Evolutionary conservation across 768 basidiomycete genomes (phyloP), one percentile per base, ranked within the genome.

Genomic region (Russula lepida): DNA sequence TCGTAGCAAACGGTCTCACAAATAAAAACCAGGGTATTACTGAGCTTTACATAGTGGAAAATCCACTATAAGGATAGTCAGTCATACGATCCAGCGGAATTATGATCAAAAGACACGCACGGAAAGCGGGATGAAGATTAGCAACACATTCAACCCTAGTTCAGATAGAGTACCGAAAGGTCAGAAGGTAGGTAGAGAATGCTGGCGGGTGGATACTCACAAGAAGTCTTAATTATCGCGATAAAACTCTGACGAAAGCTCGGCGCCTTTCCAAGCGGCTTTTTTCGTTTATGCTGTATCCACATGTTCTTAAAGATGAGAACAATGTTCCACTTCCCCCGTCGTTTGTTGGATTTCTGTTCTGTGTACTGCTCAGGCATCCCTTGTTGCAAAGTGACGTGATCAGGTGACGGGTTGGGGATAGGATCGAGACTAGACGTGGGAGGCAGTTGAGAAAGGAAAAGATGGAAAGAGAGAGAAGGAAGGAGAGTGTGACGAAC

Each of bases 91-190:
- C 46, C 3, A 44, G 48, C 11, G 56, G 46, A 25, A 46, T 44
- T 19, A 61, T 51, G 35, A 8, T 27, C 6, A 49, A 49, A 9
- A 19, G 35, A 11, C 5, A 69, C 79, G 51, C 70, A 82, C 88
- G 1, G 88, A 85, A 64, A 89, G 67, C 2, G 88, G 88, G 28
- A 90, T 89, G 68, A 79, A 89, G 9, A 86, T 64, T 0, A 89
- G 76, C 12, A 90, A 73, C n/a, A 88, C 12, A 66, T 91, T 91
- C 8, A 90, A 70, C 77, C 82, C 88, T 89, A 57, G 28, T 11
- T 35, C 13, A 11, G 25, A 2, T 17, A 41, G 48, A 66, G 28
- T 25, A 2, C 62, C 54, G 13, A 59, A 55, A 32, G 13, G 61
- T 7, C 19, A 41, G 21, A 8, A 17, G 4, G 30, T 52, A 7